These are phyloP conservation scores for Russula brevipes DNA, from an alignment of 768 basidiomycete species.

Conservation along the genomic window DNA sequence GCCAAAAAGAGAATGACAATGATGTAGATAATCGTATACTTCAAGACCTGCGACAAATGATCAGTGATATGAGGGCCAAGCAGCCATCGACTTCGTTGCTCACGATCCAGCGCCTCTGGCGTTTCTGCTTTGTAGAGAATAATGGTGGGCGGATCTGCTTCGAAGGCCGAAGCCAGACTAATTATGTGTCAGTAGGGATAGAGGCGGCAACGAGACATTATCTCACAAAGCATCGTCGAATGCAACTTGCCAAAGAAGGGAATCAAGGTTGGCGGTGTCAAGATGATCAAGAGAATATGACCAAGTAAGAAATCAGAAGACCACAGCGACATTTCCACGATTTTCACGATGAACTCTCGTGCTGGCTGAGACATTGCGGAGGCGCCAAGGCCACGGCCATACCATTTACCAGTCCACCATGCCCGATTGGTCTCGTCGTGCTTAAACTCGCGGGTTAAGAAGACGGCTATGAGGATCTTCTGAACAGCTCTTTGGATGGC, in stretches of 20 bases:
- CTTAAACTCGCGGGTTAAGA: slow-evolving; percentile 97
- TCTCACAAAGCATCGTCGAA: slow-evolving; percentile 55
- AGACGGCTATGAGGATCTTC: slow-evolving; percentile 91
- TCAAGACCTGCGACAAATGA: slow-evolving; percentile 50
- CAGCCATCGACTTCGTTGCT: slow-evolving; percentile 27
- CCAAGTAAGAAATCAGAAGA: slow-evolving; percentile 89
- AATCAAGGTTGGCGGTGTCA: slow-evolving; percentile 82
- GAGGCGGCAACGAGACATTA: background rate
- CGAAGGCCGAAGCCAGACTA: slow-evolving; percentile 93
- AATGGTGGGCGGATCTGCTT: slow-evolving; percentile 91
- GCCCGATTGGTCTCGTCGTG: slow-evolving; percentile 98
- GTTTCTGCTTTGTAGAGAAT: slow-evolving; percentile 91
- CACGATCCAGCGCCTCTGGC: slow-evolving; percentile 88
- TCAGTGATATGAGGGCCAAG: background rate
- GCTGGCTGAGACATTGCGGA: slow-evolving; percentile 97
- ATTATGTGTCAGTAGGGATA: slow-evolving; percentile 7
- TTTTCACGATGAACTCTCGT: slow-evolving; percentile 96
- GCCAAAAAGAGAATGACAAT: slow-evolving; percentile 71
- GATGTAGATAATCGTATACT: slow-evolving; percentile 80
- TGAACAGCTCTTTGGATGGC: slow-evolving; percentile 88
- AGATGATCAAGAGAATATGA: slow-evolving; percentile 83
- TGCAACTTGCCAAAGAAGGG: slow-evolving; percentile 92
- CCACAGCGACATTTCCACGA: slow-evolving; percentile 93
- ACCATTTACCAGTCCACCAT: slow-evolving; percentile 99
- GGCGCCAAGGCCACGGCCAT: slow-evolving; percentile 84